Conservation (phyloP, 2,329 filamentous ascomycete species). For the Daldinia sp. region DNA sequence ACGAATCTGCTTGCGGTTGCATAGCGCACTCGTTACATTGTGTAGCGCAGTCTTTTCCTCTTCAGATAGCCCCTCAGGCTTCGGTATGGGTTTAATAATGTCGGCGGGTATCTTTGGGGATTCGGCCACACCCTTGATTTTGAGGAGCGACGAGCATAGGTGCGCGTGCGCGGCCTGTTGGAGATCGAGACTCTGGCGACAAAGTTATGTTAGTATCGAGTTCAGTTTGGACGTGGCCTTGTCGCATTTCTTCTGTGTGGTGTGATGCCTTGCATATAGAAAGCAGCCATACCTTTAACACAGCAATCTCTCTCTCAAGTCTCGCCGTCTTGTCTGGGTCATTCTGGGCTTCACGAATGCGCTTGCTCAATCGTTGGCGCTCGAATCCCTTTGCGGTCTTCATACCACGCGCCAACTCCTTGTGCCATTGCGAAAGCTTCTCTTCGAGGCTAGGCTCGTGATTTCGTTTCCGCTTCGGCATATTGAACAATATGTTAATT, state of each 20-base stretch:
- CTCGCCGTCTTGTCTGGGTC: conserved; percentile 62
- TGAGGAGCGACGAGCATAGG: conserved; percentile 62
- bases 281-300: conserved; percentile 59
- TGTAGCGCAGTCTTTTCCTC: conserved; percentile 62
- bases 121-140: conserved; percentile 61
- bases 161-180: conserved; percentile 65
- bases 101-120: conserved; percentile 59
- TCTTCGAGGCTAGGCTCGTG: conserved; percentile 56
- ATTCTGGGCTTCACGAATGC: conserved; percentile 53
- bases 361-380: conserved; percentile 76
- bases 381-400: conserved; percentile 80
- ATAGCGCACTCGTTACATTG: conserved; percentile 67
- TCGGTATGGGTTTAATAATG: conserved; percentile 56
- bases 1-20: conserved; percentile 60
- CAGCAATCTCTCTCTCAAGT: conserved; percentile 67
- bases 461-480: conserved; percentile 60
- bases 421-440: conserved; percentile 63
- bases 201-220: neutral
- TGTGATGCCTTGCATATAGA: neutral
- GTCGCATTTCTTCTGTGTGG: neutral
- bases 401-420: conserved; percentile 70
- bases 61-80: conserved; percentile 57
- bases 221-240: neutral
- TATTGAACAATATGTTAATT: conserved; percentile 1
- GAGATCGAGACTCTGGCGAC: conserved; percentile 61